Conservation (phyloP, 257 asterid species). For the Salvia hispanica region DNA sequence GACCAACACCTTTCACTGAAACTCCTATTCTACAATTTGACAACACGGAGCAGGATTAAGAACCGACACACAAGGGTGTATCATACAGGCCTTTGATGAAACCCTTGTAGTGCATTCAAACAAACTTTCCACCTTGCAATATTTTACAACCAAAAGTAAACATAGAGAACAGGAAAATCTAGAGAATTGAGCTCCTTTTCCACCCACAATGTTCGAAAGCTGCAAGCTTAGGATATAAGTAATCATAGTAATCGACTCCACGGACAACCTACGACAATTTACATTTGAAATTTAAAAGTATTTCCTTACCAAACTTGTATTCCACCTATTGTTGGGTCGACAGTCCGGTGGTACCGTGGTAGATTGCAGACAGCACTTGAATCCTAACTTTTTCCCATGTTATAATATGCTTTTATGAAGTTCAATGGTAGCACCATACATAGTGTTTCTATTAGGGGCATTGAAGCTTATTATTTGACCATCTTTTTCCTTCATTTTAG, state of each 20-base stretch:
- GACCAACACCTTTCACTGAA: not conserved
- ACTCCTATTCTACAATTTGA: not conserved
- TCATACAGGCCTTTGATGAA: not conserved
- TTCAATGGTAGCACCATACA: not conserved
- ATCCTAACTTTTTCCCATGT: not conserved
- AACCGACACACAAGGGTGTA: not conserved
- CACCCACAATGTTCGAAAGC: not conserved
- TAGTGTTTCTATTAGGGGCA: not conserved
- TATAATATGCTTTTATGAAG: not conserved
- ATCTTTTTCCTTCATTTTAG: not conserved
- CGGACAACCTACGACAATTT: not conserved
- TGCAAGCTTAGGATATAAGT: not conserved
- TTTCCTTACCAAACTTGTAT: not conserved
- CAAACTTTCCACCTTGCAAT: not conserved
- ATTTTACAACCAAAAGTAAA: not conserved
- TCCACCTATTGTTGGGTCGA: conserved; percentile 2
- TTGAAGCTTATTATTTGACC: not conserved
- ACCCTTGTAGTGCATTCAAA: not conserved
- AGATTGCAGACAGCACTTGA: not conserved
- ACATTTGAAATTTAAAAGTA: conserved; percentile 1
- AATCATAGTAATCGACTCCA: not conserved
- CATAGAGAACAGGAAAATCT: conserved; percentile 3
- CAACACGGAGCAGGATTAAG: not conserved
- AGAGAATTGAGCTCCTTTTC: not conserved
- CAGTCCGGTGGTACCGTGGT: not conserved